Evolutionary conservation across 2,329 filamentous ascomycete genomes (phyloP).

Genomic region (Cytospora leucostoma): DNA sequence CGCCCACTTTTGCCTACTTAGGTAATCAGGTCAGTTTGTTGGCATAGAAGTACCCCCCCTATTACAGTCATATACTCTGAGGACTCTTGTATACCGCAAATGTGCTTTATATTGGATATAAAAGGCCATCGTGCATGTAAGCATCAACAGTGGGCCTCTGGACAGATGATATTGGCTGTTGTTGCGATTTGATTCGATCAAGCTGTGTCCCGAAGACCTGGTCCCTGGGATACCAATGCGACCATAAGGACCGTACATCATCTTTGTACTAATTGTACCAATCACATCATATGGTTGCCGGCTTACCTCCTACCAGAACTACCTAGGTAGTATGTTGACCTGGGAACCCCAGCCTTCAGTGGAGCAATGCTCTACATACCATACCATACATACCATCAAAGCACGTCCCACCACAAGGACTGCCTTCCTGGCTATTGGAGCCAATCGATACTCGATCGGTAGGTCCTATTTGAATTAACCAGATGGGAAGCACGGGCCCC

Average conservation of each 20-base stretch:
- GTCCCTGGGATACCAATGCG: background rate
- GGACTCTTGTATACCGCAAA: background rate
- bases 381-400: no score
- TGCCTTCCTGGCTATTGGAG: no score
- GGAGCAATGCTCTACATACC: no score
- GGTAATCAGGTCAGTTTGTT: background rate
- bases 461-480: no score
- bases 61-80: background rate
- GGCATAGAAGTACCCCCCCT: background rate
- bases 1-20: background rate
- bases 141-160: background rate
- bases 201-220: background rate
- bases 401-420: no score
- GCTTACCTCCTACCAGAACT: background rate
- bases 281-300: background rate
- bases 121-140: background rate
- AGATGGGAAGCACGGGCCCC: no score
- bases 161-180: background rate
- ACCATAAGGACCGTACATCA: background rate
- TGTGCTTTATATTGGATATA: background rate
- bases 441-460: no score
- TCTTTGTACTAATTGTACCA: no score
- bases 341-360: background rate
- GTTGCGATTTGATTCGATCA: background rate
- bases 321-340: background rate